These are phyloP conservation scores for Caryopteris hybrid DNA, from an alignment of 305 asterid genomes.

Conservation along the genomic window DNA sequence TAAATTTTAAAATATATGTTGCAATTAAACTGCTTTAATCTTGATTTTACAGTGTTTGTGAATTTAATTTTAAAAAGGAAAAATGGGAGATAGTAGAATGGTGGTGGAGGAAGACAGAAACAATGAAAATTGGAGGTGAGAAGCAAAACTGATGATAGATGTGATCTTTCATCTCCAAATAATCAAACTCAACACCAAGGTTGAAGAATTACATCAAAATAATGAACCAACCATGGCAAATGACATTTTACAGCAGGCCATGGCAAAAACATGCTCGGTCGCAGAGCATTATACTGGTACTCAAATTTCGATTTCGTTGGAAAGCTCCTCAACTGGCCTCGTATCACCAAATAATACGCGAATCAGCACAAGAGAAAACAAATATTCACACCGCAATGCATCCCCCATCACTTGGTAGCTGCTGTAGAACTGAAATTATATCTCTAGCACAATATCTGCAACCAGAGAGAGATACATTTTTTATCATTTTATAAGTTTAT, in stretches of 20 bases:
- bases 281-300: slow-evolving; percentile 5
- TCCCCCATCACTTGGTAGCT: neutral
- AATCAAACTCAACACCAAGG: slow-evolving; percentile 4
- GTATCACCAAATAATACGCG: neutral
- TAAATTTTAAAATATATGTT: too few relatives aligned
- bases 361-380: neutral
- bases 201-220: slow-evolving; percentile 13
- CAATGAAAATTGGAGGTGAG: neutral
- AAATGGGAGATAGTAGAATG: too few relatives aligned
- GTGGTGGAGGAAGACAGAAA: too few relatives aligned
- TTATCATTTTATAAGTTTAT: too few relatives aligned
- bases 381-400: slow-evolving; percentile 3
- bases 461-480: neutral
- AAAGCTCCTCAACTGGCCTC: neutral
- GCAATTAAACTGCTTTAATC: too few relatives aligned
- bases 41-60: too few relatives aligned
- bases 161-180: slow-evolving; percentile 4
- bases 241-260: slow-evolving; percentile 26
- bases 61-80: too few relatives aligned
- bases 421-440: slow-evolving; percentile 31
- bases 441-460: slow-evolving; percentile 87
- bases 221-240: slow-evolving; percentile 42
- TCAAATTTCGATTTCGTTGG: neutral
- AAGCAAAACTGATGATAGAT: neutral
- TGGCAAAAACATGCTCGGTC: slow-evolving; percentile 36